phyloP scores from a whole-genome alignment of 1,284 basidiomycete species.

The Pseudozyma tsukubaensis region DNA sequence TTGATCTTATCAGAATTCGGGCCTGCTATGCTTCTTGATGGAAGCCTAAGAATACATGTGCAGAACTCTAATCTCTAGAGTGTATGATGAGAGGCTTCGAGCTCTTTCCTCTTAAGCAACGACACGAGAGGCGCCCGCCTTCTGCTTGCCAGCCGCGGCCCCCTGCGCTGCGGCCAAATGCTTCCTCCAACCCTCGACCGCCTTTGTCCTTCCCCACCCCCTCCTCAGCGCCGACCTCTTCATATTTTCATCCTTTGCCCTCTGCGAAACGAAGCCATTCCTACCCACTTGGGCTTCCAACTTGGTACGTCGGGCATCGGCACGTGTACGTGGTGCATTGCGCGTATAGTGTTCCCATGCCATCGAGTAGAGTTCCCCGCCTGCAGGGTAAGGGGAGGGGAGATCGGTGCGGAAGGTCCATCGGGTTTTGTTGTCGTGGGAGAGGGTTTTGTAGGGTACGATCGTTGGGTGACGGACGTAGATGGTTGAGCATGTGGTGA shows the following conservation, averaged over 20 bases:
- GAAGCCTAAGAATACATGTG: too few species aligned
- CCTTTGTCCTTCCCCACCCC: slow-evolving; percentile 59
- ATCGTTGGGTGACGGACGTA: slow-evolving; percentile 97
- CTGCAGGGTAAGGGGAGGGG: slow-evolving; percentile 64
- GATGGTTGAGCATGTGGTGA: slow-evolving; percentile 88
- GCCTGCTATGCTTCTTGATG: too few species aligned
- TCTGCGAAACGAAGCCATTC: slow-evolving; percentile 52
- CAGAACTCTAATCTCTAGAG: too few species aligned
- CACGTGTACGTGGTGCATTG: slow-evolving; percentile 62
- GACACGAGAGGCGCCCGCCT: slow-evolving; percentile 3
- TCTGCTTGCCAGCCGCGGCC: slow-evolving; percentile 7
- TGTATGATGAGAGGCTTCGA: too few species aligned
- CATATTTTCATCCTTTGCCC: slow-evolving; percentile 57
- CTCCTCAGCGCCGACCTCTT: slow-evolving; percentile 53
- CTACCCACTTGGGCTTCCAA: slow-evolving; percentile 55
- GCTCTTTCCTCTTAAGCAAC: slow-evolving; percentile 9
- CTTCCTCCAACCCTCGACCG: slow-evolving; percentile 39
- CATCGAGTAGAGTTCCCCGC: slow-evolving; percentile 63
- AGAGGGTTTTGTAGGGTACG: slow-evolving; percentile 72
- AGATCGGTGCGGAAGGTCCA: slow-evolving; percentile 62
- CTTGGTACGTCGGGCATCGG: slow-evolving; percentile 58
- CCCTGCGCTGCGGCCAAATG: slow-evolving; percentile 26
- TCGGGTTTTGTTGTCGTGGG: slow-evolving; percentile 10
- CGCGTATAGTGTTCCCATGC: slow-evolving; percentile 67
- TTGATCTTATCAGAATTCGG: too few species aligned